Conservation (phyloP, 192 early-diverging fungal species). For the Backusella circina region DNA sequence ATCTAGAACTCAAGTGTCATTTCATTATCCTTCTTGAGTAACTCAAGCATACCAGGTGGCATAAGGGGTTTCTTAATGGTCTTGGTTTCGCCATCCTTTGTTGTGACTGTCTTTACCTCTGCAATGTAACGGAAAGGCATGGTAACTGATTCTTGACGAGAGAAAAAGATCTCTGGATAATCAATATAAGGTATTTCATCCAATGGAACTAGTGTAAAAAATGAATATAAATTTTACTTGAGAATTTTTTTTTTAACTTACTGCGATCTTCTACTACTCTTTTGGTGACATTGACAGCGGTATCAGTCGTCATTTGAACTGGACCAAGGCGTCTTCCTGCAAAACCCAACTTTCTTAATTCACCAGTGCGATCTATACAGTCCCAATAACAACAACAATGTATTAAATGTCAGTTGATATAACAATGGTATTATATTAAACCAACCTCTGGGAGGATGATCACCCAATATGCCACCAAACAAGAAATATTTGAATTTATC, state of each 20-base stretch:
- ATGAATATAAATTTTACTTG: background rate
- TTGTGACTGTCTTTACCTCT: slow-evolving; percentile 29
- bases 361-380: slow-evolving; percentile 48
- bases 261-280: slow-evolving; percentile 60
- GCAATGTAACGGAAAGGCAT: slow-evolving; percentile 82
- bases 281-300: slow-evolving; percentile 70
- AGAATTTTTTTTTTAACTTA: slow-evolving; percentile 21
- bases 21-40: slow-evolving; percentile 71
- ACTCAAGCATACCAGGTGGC: slow-evolving; percentile 70
- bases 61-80: slow-evolving; percentile 52
- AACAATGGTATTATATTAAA: background rate
- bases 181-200: slow-evolving; percentile 67
- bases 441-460: slow-evolving; percentile 62
- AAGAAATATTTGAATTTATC: slow-evolving; percentile 66
- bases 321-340: slow-evolving; percentile 66
- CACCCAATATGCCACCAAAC: slow-evolving; percentile 81
- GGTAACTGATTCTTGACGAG: slow-evolving; percentile 66
- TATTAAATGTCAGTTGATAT: background rate
- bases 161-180: slow-evolving; percentile 65
- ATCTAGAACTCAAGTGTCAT: slow-evolving; percentile 39
- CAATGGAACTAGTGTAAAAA: slow-evolving; percentile 42
- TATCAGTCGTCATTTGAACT: slow-evolving; percentile 86
- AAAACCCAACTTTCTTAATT: slow-evolving; percentile 68
- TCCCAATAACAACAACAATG: no score
- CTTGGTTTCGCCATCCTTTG: slow-evolving; percentile 38